These are phyloP conservation scores for Physcia stellaris DNA, from an alignment of 495 filamentous ascomycete species.

Conservation along the genomic window DNA sequence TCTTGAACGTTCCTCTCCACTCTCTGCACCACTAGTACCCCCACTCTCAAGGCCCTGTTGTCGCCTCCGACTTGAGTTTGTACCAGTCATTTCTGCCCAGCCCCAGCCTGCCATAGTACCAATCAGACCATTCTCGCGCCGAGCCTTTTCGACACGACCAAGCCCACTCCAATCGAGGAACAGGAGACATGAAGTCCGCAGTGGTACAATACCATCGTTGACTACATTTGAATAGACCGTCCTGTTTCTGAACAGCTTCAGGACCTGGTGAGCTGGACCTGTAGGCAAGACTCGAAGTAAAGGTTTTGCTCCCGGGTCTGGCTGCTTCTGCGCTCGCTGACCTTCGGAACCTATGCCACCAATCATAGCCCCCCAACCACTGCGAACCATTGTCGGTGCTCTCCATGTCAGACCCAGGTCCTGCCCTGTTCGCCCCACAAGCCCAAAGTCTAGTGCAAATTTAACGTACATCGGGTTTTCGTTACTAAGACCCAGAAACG, in stretches of 20 bases:
- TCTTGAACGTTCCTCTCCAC: slow-evolving; percentile 20
- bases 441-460: slow-evolving; percentile 89
- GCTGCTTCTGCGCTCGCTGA: slow-evolving; percentile 46
- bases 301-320: slow-evolving; percentile 72
- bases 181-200: slow-evolving; percentile 88
- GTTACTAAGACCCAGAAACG: slow-evolving; percentile 86
- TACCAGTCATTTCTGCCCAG: slow-evolving; percentile 85
- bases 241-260: slow-evolving; percentile 77
- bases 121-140: slow-evolving; percentile 80
- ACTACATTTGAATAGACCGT: slow-evolving; percentile 97
- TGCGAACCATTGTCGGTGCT: slow-evolving; percentile 66
- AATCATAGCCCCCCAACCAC: slow-evolving; percentile 78
- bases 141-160: slow-evolving; percentile 83
- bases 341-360: slow-evolving; percentile 58
- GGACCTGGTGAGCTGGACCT: slow-evolving; percentile 76
- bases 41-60: slow-evolving; percentile 19
- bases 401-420: slow-evolving; percentile 92
- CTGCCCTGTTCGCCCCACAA: slow-evolving; percentile 88
- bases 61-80: slow-evolving; percentile 42
- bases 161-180: slow-evolving; percentile 95
- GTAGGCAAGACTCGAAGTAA: slow-evolving; percentile 82
- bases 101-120: slow-evolving; percentile 88
- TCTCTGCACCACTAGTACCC: slow-evolving; percentile 12
- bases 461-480: slow-evolving; percentile 96
- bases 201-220: slow-evolving; percentile 92